These are phyloP conservation scores for Suhomyces sp. DNA, from an alignment of 805 yeast genomes.

Conservation along the genomic window DNA sequence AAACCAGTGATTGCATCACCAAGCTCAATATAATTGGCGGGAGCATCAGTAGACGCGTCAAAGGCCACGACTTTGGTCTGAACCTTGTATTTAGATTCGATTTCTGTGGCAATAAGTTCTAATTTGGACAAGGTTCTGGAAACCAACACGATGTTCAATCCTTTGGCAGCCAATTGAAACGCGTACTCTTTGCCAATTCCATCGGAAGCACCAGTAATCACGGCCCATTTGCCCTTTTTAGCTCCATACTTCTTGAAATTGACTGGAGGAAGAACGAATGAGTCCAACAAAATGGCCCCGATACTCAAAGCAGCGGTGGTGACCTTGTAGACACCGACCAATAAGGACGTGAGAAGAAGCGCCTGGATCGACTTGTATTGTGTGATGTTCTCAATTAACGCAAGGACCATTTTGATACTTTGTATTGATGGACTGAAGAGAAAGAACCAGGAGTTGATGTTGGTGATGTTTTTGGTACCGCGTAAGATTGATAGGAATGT, in stretches of 20 bases:
- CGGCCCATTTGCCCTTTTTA: constrained; percentile 76
- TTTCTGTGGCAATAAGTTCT: constrained; percentile 60
- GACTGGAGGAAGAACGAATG: constrained; percentile 63
- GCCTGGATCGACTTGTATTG: constrained; percentile 17
- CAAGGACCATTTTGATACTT: constrained; percentile 2
- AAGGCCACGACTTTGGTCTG: constrained; percentile 67
- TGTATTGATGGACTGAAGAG: no score
- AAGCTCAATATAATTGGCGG: constrained; percentile 56
- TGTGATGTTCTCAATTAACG: constrained; percentile 5
- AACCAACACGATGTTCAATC: constrained; percentile 79
- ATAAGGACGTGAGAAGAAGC: constrained; percentile 35
- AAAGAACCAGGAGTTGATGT: no score
- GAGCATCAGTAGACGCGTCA: constrained; percentile 69
- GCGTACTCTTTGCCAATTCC: constrained; percentile 96
- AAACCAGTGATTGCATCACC: constrained; percentile 46
- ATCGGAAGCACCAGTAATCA: constrained; percentile 95
- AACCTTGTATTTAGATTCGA: constrained; percentile 58
- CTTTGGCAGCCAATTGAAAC: constrained; percentile 76
- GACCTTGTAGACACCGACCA: constrained; percentile 64
- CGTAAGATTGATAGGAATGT: no score
- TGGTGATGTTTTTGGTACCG: no score
- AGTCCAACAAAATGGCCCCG: constrained; percentile 54
- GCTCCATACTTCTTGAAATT: constrained; percentile 74
- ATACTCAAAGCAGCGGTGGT: constrained; percentile 51
- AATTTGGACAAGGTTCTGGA: constrained; percentile 83